Percentiles rank a stretch among this genome's conserved stretches.
Evolutionary conservation across 179 eudicot species (phyloP).

Genomic region (Silene noctiflora): DNA sequence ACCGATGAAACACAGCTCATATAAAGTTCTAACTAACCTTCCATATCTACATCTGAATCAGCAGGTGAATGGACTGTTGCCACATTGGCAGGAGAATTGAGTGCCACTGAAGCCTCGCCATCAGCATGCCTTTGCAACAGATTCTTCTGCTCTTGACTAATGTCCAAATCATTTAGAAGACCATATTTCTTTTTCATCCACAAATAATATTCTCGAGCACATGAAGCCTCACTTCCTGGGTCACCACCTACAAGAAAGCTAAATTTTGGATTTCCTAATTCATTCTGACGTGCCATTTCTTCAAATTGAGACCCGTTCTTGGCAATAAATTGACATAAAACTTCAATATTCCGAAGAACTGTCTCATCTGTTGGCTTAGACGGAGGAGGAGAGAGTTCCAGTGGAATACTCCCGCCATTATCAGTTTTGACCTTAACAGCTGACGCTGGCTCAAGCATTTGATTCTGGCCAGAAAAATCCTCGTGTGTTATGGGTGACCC

Average conservation of each 20-base stretch:
- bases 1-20: neutral
- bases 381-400: slow-evolving; percentile 50
- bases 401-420: slow-evolving; percentile 19
- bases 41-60: slow-evolving; percentile 95
- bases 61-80: slow-evolving; percentile 44
- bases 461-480: slow-evolving; percentile 22
- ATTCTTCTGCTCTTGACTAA: slow-evolving; percentile 24
- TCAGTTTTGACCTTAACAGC: slow-evolving; percentile 20
- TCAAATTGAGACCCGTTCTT: slow-evolving; percentile 58
- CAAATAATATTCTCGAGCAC: slow-evolving; percentile 52
- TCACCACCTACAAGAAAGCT: slow-evolving; percentile 62
- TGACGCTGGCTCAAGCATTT: slow-evolving; percentile 26
- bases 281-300: slow-evolving; percentile 47
- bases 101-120: slow-evolving; percentile 21
- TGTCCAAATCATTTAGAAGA: slow-evolving; percentile 24
- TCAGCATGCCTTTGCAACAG: slow-evolving; percentile 23
- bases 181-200: slow-evolving; percentile 55
- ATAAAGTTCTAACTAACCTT: slow-evolving; percentile 55
- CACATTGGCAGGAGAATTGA: slow-evolving; percentile 25
- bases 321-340: slow-evolving; percentile 49
- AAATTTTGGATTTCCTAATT: slow-evolving; percentile 54
- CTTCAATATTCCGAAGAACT: slow-evolving; percentile 45
- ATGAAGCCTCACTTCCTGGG: slow-evolving; percentile 58
- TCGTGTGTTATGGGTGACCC: slow-evolving; percentile 22
- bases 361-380: slow-evolving; percentile 49